Base-by-base conservation (phyloP, 176 grass and related monocot genomes). In the Rhipidocladum racemiflorum region DNA sequence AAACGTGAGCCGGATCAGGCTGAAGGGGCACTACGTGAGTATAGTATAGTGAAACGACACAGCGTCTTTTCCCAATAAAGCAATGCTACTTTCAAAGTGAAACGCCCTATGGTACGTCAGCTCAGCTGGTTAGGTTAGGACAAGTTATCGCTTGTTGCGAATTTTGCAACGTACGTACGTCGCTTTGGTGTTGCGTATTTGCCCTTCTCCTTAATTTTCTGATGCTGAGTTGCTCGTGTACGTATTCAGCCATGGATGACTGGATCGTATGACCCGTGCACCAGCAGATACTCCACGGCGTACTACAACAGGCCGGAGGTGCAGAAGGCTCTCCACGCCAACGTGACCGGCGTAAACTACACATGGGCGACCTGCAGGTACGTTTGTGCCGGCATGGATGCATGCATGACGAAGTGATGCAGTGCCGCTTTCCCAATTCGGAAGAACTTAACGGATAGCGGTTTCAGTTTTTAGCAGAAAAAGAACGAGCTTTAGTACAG, bases 321-420 rank as follows among this genome's bases (percentile, higher is more conserved):
- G 85, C 85, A 87, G 65, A 76, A 4, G 27, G 85, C 85, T 10
- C 78, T 82, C 54, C 85, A 76, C 18, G 78, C 85, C 63, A 87
- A 87, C 61, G 61, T 65, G 15, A 81, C 78, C 11, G 78, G 78
- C 4, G 35, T 87, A 17, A 65, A 65, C 36, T 76, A 90, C 78
- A 34, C 45, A 7, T 90, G 88, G 88, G 46, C 9, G 2, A 56
- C 63, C 20, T 85, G 83, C 87, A 89, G 77, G 87, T n/a, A n/a
- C n/a, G n/a, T 89, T 34, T 15, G 48, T 51, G 49, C 65, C 21
- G 27, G 6, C n/a, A 27, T 64, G 15, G 18, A 23, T 16, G 25
- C 35, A 6, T 15, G 45, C 29, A 17, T 9, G 23, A 9, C 24
- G 29, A 48, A 9, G 24, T 29, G n/a, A n/a, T n/a, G 20, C 62